phyloP scores from a whole-genome alignment of 768 basidiomycete species.

The Pisolithus sp. region DNA sequence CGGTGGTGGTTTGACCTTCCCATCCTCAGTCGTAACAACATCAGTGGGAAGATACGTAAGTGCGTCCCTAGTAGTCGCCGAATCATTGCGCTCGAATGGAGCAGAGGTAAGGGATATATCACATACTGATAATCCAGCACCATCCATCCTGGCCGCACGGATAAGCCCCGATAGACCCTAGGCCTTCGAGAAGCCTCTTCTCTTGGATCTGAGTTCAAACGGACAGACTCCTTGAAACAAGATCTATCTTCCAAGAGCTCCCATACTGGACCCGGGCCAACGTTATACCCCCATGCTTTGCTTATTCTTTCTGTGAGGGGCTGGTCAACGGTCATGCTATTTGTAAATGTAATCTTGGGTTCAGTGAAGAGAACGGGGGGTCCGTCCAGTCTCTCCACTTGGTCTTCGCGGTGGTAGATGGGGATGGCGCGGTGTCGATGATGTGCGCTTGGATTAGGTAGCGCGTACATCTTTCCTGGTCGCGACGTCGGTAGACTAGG shows the following conservation, averaged over 20 bases:
- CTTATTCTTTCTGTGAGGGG: constrained; percentile 49
- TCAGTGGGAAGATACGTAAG: constrained; percentile 55
- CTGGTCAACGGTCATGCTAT: constrained; percentile 45
- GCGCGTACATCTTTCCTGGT: constrained; percentile 41
- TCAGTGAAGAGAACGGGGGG: constrained; percentile 46
- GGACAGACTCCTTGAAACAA: constrained; percentile 64
- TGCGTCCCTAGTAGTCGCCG: constrained; percentile 30
- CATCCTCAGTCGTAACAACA: constrained; percentile 42
- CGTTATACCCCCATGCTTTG: constrained; percentile 68
- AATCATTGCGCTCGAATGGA: neutral
- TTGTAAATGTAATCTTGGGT: constrained; percentile 40
- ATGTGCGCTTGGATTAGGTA: constrained; percentile 61
- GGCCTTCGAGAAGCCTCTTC: constrained; percentile 52
- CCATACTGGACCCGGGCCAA: constrained; percentile 75
- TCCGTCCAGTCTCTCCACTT: constrained; percentile 50
- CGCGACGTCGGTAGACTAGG: constrained; percentile 9
- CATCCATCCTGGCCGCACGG: constrained; percentile 39
- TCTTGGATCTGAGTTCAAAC: constrained; percentile 22
- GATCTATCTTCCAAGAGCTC: constrained; percentile 70
- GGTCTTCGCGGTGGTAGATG: constrained; percentile 44
- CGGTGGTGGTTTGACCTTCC: constrained; percentile 44
- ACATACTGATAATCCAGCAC: constrained; percentile 46
- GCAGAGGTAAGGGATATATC: constrained; percentile 6
- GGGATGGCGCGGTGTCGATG: constrained; percentile 71
- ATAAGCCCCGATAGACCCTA: constrained; percentile 45